phyloP scores from a whole-genome alignment of 257 asterid genomes.

The Perilla frutescens region DNA sequence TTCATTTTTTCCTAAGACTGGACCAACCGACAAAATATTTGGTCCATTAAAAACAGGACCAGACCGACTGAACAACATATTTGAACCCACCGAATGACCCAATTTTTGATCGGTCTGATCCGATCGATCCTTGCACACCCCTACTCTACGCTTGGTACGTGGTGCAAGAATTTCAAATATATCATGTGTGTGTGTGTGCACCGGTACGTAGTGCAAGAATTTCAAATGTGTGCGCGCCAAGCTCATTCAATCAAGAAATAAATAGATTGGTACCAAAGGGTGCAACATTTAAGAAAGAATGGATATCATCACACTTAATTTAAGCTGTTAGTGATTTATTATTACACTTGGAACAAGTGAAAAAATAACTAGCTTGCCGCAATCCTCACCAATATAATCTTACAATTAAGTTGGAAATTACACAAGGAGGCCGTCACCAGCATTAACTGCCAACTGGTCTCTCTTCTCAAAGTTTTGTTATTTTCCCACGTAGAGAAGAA shows the following conservation, averaged over 20 bases:
- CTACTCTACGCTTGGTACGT: too few relatives aligned
- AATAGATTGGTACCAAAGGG: neutral
- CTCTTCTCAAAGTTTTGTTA: conserved; percentile 44
- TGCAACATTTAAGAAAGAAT: neutral
- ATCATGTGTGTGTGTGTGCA: too few relatives aligned
- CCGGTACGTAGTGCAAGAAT: too few relatives aligned
- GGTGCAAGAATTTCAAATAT: too few relatives aligned
- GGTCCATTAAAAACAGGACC: too few relatives aligned
- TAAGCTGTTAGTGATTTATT: conserved; percentile 21
- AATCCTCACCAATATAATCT: conserved; percentile 31
- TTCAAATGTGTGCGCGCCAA: too few relatives aligned
- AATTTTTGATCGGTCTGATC: too few relatives aligned
- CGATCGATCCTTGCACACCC: too few relatives aligned
- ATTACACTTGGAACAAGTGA: conserved; percentile 23
- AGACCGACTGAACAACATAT: too few relatives aligned
- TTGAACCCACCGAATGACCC: too few relatives aligned
- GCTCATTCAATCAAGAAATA: neutral
- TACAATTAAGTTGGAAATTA: conserved; percentile 40
- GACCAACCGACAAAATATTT: too few relatives aligned
- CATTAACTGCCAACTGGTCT: conserved; percentile 36
- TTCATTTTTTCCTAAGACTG: too few relatives aligned
- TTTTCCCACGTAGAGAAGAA: conserved; percentile 33
- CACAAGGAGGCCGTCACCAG: conserved; percentile 36
- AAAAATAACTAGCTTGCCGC: conserved; percentile 20
- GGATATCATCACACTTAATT: neutral